A percentile compares a stretch with the other conserved stretches of the same genome.
Conservation (phyloP, 1,284 basidiomycete species). For the Tilletia indica region DNA sequence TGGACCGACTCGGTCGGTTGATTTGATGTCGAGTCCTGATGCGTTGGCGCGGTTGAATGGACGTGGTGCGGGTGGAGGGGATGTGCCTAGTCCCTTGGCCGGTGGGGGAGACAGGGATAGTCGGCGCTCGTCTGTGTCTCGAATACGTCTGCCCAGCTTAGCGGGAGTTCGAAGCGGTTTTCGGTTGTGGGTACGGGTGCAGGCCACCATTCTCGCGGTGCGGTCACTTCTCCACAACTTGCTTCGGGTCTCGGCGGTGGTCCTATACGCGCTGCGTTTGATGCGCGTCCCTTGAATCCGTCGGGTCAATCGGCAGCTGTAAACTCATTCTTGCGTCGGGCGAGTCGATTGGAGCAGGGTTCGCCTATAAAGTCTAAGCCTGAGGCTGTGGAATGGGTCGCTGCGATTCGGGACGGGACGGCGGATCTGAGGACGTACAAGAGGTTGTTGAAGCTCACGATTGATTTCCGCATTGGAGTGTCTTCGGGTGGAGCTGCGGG, state of each 20-base stretch:
- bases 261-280: neutral
- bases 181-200: too few relatives aligned
- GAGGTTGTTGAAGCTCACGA: constrained; percentile 30
- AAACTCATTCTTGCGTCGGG: constrained; percentile 25
- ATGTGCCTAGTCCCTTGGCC: too few relatives aligned
- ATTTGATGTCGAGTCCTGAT: neutral
- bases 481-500: neutral
- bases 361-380: constrained; percentile 38
- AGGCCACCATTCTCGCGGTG: too few relatives aligned
- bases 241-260: too few relatives aligned
- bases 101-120: neutral
- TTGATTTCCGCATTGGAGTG: constrained; percentile 27
- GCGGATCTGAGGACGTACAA: constrained; percentile 34
- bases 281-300: neutral
- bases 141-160: neutral
- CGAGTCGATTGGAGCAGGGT: constrained; percentile 26
- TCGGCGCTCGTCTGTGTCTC: constrained; percentile 5
- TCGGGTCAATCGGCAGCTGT: neutral
- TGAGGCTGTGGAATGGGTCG: constrained; percentile 34
- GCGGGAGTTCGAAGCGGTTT: neutral
- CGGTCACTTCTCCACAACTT: neutral
- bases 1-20: constrained; percentile 8
- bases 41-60: too few relatives aligned
- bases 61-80: too few relatives aligned
- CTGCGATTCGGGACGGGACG: constrained; percentile 21